Evolutionary conservation across 2,329 filamentous ascomycete genomes (phyloP).

Genomic region (Ophiocordyceps sinensis): DNA sequence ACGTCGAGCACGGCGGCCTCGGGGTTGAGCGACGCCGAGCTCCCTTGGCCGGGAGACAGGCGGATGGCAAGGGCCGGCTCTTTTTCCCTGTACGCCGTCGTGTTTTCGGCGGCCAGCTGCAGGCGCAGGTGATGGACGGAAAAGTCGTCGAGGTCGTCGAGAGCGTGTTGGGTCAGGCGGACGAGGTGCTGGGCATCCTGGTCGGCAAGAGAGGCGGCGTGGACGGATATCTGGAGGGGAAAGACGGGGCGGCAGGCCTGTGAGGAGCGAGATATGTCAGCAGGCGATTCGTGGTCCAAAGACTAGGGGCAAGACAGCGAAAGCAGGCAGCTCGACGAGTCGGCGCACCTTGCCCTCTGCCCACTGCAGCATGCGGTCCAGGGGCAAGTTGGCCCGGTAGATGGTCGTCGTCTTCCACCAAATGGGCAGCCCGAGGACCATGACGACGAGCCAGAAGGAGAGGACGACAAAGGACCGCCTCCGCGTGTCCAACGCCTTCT

Average conservation of each 20-base stretch:
- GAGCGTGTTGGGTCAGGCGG: constrained; percentile 66
- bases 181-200: constrained; percentile 60
- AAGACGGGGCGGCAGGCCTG: constrained; percentile 82
- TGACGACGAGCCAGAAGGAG: constrained; percentile 81
- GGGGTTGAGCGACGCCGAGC: constrained; percentile 49
- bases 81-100: constrained; percentile 20
- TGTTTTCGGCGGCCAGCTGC: constrained; percentile 14
- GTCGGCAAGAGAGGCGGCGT: constrained; percentile 49
- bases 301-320: constrained; percentile 1
- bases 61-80: constrained; percentile 55
- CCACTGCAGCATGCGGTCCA: constrained; percentile 53
- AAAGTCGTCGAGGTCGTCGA: constrained; percentile 80
- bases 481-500: constrained; percentile 54
- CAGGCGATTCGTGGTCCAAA: too few species aligned
- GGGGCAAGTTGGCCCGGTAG: constrained; percentile 69
- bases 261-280: too few species aligned
- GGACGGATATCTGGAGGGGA: constrained; percentile 67
- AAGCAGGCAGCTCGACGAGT: neutral
- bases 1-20: constrained; percentile 62
- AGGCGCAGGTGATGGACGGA: constrained; percentile 64
- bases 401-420: constrained; percentile 96
- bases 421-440: constrained; percentile 75
- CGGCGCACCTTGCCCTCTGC: neutral
- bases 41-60: constrained; percentile 48
- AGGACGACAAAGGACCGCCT: constrained; percentile 62